Conservation (phyloP, 257 asterid genomes). For the Scutellaria minor region DNA sequence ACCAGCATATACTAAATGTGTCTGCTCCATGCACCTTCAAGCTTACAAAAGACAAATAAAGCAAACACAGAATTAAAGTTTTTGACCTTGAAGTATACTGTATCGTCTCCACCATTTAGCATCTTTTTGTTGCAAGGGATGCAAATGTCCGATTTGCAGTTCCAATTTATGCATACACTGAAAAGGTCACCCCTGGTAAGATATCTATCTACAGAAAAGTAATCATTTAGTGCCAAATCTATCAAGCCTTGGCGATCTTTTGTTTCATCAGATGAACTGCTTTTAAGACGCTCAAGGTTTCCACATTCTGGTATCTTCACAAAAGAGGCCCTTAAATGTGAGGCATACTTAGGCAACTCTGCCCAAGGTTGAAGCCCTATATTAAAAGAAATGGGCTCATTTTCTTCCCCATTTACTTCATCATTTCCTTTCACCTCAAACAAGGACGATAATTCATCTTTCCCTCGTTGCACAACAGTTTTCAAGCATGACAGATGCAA, state of each 20-base stretch:
- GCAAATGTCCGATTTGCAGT: constrained; percentile 85
- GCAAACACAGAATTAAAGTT: constrained; percentile 12
- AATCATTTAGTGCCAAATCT: constrained; percentile 71
- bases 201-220: constrained; percentile 82
- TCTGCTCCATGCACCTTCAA: constrained; percentile 26
- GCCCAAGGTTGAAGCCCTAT: constrained; percentile 64
- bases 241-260: constrained; percentile 86
- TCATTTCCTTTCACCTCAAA: constrained; percentile 51
- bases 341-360: constrained; percentile 75
- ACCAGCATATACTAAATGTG: constrained; percentile 28
- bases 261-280: constrained; percentile 60
- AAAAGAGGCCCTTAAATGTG: constrained; percentile 87
- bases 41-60: constrained; percentile 13
- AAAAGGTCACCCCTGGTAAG: constrained; percentile 83
- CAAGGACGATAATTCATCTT: constrained; percentile 60
- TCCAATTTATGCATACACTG: constrained; percentile 69
- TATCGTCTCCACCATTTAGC: constrained; percentile 50
- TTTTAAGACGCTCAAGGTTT: constrained; percentile 71
- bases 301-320: constrained; percentile 93
- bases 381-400: constrained; percentile 41
- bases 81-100: constrained; percentile 79
- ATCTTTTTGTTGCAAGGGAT: constrained; percentile 67
- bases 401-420: constrained; percentile 44
- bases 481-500: constrained; percentile 76
- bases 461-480: constrained; percentile 65